phyloP scores from a whole-genome alignment of 345 rosid species.

The Eucalyptus brandiana region DNA sequence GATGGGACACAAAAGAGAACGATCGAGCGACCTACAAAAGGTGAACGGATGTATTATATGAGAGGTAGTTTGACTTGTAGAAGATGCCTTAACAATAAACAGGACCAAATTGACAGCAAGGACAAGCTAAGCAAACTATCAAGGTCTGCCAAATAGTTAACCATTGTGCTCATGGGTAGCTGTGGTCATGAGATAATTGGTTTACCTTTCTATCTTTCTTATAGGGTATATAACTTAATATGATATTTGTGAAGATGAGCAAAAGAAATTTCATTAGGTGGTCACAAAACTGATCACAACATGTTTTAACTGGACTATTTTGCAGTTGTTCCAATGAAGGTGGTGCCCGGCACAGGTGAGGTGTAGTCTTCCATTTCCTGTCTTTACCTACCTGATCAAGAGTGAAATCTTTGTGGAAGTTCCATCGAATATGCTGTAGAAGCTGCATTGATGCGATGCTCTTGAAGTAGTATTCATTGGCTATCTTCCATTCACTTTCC shows the following conservation, averaged over 20 bases:
- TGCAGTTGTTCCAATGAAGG: neutral
- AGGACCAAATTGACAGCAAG: neutral
- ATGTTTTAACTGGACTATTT: neutral
- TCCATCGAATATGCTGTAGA: slow-evolving; percentile 46
- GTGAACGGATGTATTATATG: neutral
- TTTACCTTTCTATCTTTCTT: neutral
- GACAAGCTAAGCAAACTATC: neutral
- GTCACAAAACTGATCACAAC: neutral
- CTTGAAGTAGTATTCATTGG: slow-evolving; percentile 67
- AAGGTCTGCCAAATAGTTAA: neutral
- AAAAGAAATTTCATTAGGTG: neutral
- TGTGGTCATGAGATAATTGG: neutral
- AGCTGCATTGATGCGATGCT: slow-evolving; percentile 71
- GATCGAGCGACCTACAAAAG: slow-evolving; percentile 53
- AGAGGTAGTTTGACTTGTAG: neutral
- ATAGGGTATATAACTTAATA: neutral
- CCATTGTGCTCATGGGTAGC: neutral
- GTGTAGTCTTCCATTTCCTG: neutral
- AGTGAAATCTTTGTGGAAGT: slow-evolving; percentile 60
- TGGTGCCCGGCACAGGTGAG: neutral
- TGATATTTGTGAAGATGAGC: neutral
- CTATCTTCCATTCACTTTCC: slow-evolving; percentile 48
- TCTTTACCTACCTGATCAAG: slow-evolving; percentile 55
- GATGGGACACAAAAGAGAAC: slow-evolving; percentile 73
- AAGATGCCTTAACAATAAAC: neutral